These are phyloP conservation scores for Aspergillus bombycis DNA, from an alignment of 2,329 filamentous ascomycete genomes.

Conservation along the genomic window DNA sequence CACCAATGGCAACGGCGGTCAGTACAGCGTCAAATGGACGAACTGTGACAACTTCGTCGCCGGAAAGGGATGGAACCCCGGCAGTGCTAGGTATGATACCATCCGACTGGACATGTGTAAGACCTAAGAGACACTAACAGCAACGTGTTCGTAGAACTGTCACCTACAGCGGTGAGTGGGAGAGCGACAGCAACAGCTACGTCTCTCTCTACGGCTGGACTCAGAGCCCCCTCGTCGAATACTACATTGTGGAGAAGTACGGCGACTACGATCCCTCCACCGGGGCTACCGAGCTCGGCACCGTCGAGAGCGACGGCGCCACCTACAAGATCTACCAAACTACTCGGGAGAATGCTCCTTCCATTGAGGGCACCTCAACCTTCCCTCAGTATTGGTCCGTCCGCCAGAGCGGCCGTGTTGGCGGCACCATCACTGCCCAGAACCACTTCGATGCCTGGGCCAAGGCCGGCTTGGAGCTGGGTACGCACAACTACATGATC, in stretches of 20 bases:
- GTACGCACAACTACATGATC: conserved; percentile 44
- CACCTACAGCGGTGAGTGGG: conserved; percentile 34
- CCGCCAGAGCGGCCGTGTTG: conserved; percentile 37
- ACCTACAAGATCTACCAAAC: conserved; percentile 45
- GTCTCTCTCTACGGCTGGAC: conserved; percentile 49
- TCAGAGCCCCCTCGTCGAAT: conserved; percentile 39
- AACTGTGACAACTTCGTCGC: conserved; percentile 58
- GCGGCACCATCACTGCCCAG: conserved; percentile 40
- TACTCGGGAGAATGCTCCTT: conserved; percentile 42
- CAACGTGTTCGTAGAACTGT: conserved; percentile 17
- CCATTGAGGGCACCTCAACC: conserved; percentile 44
- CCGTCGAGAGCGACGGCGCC: conserved; percentile 40
- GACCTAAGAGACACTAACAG: background rate
- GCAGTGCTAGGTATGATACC: conserved; percentile 50
- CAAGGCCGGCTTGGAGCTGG: conserved; percentile 34
- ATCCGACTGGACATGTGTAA: background rate
- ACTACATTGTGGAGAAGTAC: conserved; percentile 43
- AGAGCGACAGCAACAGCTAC: conserved; percentile 37
- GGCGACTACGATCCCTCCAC: conserved; percentile 37
- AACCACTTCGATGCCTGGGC: conserved; percentile 45
- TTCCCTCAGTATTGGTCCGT: conserved; percentile 51
- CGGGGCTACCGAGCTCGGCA: conserved; percentile 37
- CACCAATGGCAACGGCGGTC: conserved; percentile 48
- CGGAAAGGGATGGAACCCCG: conserved; percentile 63
- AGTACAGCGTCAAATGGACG: conserved; percentile 53